These are phyloP conservation scores for Nothophytophthora sp. DNA, from an alignment of 352 stramenopile genomes.

Conservation along the genomic window DNA sequence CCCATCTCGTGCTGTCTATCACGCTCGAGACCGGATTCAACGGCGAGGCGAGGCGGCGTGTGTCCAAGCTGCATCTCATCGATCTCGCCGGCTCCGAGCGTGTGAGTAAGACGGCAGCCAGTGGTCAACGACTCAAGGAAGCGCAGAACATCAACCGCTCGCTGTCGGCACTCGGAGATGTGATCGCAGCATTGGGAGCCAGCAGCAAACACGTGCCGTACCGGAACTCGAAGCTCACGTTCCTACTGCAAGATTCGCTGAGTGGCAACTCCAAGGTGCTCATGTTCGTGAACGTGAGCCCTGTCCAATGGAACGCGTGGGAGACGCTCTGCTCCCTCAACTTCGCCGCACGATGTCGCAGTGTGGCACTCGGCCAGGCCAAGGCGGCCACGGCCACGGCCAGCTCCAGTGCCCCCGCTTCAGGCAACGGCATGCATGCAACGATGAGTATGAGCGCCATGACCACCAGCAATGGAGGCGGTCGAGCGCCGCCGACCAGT, in stretches of 20 bases:
- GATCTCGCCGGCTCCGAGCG: slow-evolving; percentile 89
- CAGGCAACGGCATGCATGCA: slow-evolving; percentile 29
- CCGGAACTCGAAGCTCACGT: slow-evolving; percentile 96
- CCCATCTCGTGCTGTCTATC: slow-evolving; percentile 92
- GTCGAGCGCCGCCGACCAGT: slow-evolving; percentile 1
- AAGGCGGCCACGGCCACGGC: slow-evolving; percentile 40
- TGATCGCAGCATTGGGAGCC: slow-evolving; percentile 91
- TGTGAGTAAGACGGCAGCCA: slow-evolving; percentile 90
- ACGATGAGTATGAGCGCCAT: slow-evolving; percentile 39
- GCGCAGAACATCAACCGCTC: slow-evolving; percentile 97
- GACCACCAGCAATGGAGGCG: slow-evolving; percentile 16
- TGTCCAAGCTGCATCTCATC: slow-evolving; percentile 87
- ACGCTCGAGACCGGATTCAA: slow-evolving; percentile 63
- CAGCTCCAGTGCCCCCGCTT: slow-evolving; percentile 6
- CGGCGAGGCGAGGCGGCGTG: slow-evolving; percentile 33
- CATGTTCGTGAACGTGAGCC: slow-evolving; percentile 90
- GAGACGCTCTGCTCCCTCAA: slow-evolving; percentile 93
- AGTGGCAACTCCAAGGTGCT: slow-evolving; percentile 83
- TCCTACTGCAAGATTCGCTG: slow-evolving; percentile 83
- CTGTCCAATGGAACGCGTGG: slow-evolving; percentile 85
- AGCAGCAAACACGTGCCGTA: slow-evolving; percentile 95
- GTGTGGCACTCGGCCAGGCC: slow-evolving; percentile 84
- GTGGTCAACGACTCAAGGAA: slow-evolving; percentile 94
- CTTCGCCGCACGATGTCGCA: slow-evolving; percentile 89
- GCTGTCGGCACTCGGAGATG: slow-evolving; percentile 93